A percentile compares a stretch with the other conserved stretches of the same genome.
phyloP scores from a whole-genome alignment of 2,329 filamentous ascomycete genomes.

The Cercospora janseana region DNA sequence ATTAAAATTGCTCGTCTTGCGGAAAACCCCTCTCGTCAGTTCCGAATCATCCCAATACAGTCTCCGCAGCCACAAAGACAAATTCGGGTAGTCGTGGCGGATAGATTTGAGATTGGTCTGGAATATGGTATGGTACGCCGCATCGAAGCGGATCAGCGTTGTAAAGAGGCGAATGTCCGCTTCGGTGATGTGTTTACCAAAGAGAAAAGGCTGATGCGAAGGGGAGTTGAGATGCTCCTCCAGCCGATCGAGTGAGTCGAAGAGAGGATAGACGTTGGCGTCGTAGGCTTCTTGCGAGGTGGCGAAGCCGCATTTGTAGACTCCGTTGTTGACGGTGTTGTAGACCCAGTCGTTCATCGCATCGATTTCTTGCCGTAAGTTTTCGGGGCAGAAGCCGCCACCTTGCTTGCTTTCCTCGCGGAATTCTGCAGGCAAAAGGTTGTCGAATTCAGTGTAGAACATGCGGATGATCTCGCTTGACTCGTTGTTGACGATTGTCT shows the following conservation, averaged over 20 bases:
- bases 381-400: constrained; percentile 66
- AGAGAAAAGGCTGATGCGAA: constrained; percentile 62
- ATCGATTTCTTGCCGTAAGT: constrained; percentile 68
- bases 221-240: constrained; percentile 65
- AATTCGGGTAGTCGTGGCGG: constrained; percentile 56
- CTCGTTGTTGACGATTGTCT: constrained; percentile 82
- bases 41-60: constrained; percentile 49
- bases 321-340: constrained; percentile 50
- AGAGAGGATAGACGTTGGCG: constrained; percentile 67
- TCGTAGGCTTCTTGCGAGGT: constrained; percentile 82
- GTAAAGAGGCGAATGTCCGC: constrained; percentile 51
- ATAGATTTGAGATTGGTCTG: constrained; percentile 67
- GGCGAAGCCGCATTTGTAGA: constrained; percentile 65
- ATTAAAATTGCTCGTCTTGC: constrained; percentile 46
- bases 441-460: constrained; percentile 77
- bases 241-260: constrained; percentile 71
- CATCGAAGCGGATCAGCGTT: constrained; percentile 70
- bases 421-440: constrained; percentile 49
- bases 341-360: constrained; percentile 71
- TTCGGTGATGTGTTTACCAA: constrained; percentile 74
- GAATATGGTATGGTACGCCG: constrained; percentile 84
- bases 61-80: constrained; percentile 48
- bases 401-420: constrained; percentile 53
- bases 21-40: constrained; percentile 44
- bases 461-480: constrained; percentile 88